phyloP scores from a whole-genome alignment of 805 yeast species.

The Zygoascus biomembranicola region DNA sequence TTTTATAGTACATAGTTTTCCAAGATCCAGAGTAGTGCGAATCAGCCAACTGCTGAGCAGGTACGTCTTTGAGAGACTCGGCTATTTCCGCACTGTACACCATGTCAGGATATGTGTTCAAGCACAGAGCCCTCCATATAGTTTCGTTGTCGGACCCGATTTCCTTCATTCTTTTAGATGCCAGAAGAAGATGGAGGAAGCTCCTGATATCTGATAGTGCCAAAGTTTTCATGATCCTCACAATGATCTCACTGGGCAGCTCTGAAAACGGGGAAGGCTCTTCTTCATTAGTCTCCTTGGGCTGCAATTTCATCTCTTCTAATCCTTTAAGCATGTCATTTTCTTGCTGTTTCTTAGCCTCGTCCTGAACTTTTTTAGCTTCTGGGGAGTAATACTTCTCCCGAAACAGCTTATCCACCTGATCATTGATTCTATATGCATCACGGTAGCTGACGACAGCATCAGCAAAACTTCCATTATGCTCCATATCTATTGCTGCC shows the following conservation, averaged over 20 bases:
- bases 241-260: conserved; percentile 24
- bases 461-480: conserved; percentile 69
- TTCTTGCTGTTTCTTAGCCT: conserved; percentile 4
- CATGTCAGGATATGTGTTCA: conserved; percentile 18
- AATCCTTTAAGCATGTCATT: not conserved
- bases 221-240: conserved; percentile 20
- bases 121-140: conserved; percentile 23
- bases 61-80: conserved; percentile 10
- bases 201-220: conserved; percentile 21
- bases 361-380: conserved; percentile 8
- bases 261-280: conserved; percentile 11
- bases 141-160: conserved; percentile 17
- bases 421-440: conserved; percentile 52
- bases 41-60: conserved; percentile 2
- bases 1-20: conserved; percentile 44
- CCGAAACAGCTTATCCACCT: conserved; percentile 64
- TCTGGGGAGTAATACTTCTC: conserved; percentile 27
- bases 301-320: not conserved
- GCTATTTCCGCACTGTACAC: conserved; percentile 15
- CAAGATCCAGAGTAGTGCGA: conserved; percentile 21
- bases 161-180: conserved; percentile 20
- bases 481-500: conserved; percentile 62
- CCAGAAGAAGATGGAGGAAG: conserved; percentile 20
- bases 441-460: conserved; percentile 65
- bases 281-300: conserved; percentile 5